Conservation (phyloP, 495 filamentous ascomycete species). For the Penicillium desertorum region DNA sequence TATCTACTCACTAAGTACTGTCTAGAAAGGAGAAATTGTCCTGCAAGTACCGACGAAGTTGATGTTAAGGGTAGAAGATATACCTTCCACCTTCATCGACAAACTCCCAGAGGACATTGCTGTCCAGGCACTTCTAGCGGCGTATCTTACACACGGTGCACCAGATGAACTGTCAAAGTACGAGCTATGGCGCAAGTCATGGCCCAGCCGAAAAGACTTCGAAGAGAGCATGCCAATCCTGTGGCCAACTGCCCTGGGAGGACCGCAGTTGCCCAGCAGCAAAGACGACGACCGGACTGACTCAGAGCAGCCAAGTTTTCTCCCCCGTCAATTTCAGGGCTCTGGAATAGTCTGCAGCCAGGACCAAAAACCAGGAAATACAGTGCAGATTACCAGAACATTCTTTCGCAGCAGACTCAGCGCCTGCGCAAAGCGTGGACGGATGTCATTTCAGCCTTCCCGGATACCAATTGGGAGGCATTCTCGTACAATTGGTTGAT, state of each 20-base stretch:
- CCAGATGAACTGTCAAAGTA: slow-evolving; percentile 34
- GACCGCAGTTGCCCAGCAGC: slow-evolving; percentile 24
- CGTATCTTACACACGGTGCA: slow-evolving; percentile 57
- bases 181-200: slow-evolving; percentile 64
- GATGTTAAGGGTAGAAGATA: slow-evolving; percentile 60
- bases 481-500: slow-evolving; percentile 77
- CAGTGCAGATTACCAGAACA: slow-evolving; percentile 42
- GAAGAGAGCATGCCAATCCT: slow-evolving; percentile 63
- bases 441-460: slow-evolving; percentile 52
- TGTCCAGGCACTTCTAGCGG: slow-evolving; percentile 70
- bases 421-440: slow-evolving; percentile 66
- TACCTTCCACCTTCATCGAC: slow-evolving; percentile 49
- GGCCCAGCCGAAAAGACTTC: slow-evolving; percentile 63
- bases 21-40: slow-evolving; percentile 52
- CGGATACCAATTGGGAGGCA: slow-evolving; percentile 47
- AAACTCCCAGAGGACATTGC: slow-evolving; percentile 52
- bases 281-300: neutral
- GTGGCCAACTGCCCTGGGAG: slow-evolving; percentile 53
- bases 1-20: neutral
- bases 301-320: slow-evolving; percentile 14
- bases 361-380: slow-evolving; percentile 27
- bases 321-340: slow-evolving; percentile 45
- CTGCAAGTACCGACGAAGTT: slow-evolving; percentile 61
- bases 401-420: slow-evolving; percentile 59
- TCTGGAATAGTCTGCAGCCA: slow-evolving; percentile 35